Percentiles rank a stretch among this genome's conserved stretches.
Evolutionary conservation across 257 asterid genomes (phyloP).

Genomic region (Solanum chaucha): DNA sequence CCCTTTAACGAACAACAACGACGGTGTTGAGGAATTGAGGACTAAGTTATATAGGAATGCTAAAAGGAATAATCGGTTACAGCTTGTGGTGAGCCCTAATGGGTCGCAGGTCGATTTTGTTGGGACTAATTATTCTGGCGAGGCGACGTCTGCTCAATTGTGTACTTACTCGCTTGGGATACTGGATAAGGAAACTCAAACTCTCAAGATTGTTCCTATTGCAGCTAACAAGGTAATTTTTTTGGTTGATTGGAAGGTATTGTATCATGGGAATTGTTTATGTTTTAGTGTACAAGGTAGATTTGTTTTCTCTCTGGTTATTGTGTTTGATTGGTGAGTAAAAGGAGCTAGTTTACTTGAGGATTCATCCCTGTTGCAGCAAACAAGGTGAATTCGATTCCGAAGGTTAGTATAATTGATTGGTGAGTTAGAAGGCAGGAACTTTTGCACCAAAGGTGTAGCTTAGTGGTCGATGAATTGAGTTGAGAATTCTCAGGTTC

Average conservation of each 20-base stretch:
- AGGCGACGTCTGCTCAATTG: constrained; percentile 54
- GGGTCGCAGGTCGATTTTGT: constrained; percentile 51
- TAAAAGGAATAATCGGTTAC: constrained; percentile 38
- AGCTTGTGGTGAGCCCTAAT: constrained; percentile 48
- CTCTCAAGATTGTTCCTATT: constrained; percentile 56
- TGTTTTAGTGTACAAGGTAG: neutral
- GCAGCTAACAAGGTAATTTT: constrained; percentile 9
- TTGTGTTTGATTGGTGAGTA: neutral
- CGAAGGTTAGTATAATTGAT: neutral
- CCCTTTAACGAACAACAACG: constrained; percentile 19
- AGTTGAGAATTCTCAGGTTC: neutral
- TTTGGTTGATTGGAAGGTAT: neutral
- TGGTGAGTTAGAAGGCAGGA: neutral
- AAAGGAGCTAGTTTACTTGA: neutral
- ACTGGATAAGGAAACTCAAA: constrained; percentile 49
- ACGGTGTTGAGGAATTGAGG: neutral
- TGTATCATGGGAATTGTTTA: neutral
- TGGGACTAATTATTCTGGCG: constrained; percentile 68
- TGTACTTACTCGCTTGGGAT: constrained; percentile 66
- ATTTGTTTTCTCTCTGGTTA: neutral
- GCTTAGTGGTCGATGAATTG: neutral
- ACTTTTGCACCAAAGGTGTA: neutral
- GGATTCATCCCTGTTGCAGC: constrained; percentile 9
- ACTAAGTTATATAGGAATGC: constrained; percentile 24
- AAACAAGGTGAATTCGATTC: constrained; percentile 24